Base-by-base conservation (phyloP, 2,329 filamentous ascomycete species). In the Penicillium freii region DNA sequence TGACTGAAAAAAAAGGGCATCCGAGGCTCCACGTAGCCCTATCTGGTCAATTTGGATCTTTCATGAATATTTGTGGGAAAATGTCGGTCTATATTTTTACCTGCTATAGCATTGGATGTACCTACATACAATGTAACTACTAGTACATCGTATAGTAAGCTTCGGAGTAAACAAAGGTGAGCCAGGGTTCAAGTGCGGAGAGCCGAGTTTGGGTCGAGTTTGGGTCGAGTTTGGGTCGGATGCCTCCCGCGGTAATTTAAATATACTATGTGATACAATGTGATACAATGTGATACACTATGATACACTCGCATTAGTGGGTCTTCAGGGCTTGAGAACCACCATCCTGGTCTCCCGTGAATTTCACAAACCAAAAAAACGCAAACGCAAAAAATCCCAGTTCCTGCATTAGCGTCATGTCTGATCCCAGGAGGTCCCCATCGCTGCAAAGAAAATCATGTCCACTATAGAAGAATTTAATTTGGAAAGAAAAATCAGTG, bases 361-460 rank as follows among this genome's bases (percentile, higher is more conserved):
- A 50, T 38, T 44, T 38, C 39, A 51, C 39, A 51, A 46, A 45
- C 19, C 23, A 31, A 31, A 47, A 43, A 42, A 21, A 38, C 4
- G 3, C 42, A 53, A 53, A 52, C 50, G 50, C 50, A 52, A 47
- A 39, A 47, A 47, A 48, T 47, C 59, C 64, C 64, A 71, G 71
- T 73, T 72, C 71, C 71, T 73, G 71, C 71, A 72, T 72, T 73
- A 73, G 71, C 64, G 70, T 51, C 62, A 62, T 65, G 54, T 63
- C 59, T 58, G 59, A 60, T 57, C 54, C 54, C 36, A 56, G 29
- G 39, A 40, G 42, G 56, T 50, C 40, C 25, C 47, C 38, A 23
- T 51, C 42, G 21, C 53, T 56, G 53, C 53, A 56, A 38, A 51
- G 53, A n/a, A 56, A 56, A 51, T 51, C 53, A 52, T 43, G 46